These are phyloP conservation scores for Elasticomyces elasticus DNA, from an alignment of 495 filamentous ascomycete genomes.

Conservation along the genomic window DNA sequence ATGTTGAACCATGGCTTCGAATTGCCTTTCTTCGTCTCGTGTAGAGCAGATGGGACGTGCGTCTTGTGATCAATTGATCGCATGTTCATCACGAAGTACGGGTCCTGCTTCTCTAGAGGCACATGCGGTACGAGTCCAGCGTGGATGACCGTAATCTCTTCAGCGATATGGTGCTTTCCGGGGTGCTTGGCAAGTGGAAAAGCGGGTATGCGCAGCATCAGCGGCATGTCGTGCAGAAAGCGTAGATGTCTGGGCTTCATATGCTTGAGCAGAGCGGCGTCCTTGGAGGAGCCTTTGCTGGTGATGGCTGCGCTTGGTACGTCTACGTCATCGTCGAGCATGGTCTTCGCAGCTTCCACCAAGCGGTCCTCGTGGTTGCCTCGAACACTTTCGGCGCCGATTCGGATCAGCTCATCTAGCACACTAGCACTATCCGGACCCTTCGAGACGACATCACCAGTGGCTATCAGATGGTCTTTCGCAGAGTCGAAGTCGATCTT, in stretches of 20 bases:
- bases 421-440: constrained; percentile 77
- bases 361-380: constrained; percentile 91
- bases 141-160: constrained; percentile 60
- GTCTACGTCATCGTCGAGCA: neutral
- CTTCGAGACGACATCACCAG: constrained; percentile 79
- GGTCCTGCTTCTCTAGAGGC: constrained; percentile 61
- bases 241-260: constrained; percentile 12
- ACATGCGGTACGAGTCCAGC: constrained; percentile 72
- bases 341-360: constrained; percentile 29
- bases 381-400: constrained; percentile 68
- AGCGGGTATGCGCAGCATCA: constrained; percentile 20
- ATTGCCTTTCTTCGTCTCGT: constrained; percentile 6
- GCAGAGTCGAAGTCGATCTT: constrained; percentile 53
- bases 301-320: neutral
- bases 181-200: constrained; percentile 9
- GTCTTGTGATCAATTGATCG: constrained; percentile 58
- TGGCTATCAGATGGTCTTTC: constrained; percentile 68
- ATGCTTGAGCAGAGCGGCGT: constrained; percentile 7
- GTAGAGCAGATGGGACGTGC: constrained; percentile 25
- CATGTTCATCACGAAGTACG: constrained; percentile 84
- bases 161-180: neutral
- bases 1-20: constrained; percentile 13
- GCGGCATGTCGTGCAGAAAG: constrained; percentile 18
- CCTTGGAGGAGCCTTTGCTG: constrained; percentile 11
- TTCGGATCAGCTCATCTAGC: constrained; percentile 56